Evolutionary conservation across 331 rosid genomes (phyloP), one percentile per base, ranked within the genome.

Genomic region (Acacia pycnantha): DNA sequence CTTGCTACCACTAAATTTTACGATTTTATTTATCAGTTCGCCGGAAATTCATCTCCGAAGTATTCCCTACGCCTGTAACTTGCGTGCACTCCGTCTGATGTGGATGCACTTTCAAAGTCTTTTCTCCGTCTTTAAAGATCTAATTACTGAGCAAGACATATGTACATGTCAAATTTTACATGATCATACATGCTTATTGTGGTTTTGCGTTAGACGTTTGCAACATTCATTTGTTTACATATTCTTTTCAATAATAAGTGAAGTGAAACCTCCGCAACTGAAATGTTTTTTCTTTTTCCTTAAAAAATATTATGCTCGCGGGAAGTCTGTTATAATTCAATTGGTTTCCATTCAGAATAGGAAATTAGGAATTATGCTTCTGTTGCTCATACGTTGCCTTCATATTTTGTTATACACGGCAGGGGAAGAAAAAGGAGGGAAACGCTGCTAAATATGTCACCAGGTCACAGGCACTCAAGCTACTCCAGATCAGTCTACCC

Each of bases 361-460:
- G 37, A 70, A 22, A 22, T 37, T 22, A 44, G 16, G 37, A 70
- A 22, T 29, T n/a, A 24, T 21, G 11, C 12, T 54, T 54, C 3
- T 21, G 50, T 21, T 40, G 50, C 50, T 69, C 31, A 21, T 41
- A 51, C 2, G 27, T 70, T 43, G 54, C 53, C 16, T 70, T 44
- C 53, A n/a, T 72, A n/a, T 18, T 46, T 5, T 51, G 19, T 19
- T n/a, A 26, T 48, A 9, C 43, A 2, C 56, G 37, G n/a, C 88
- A 95, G 97, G 97, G 99, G 44, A 87, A 95, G 97, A 95, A 95
- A 29, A 93, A 93, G 90, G 99, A 95, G 75, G 98, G 99, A 9
- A 93, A 93, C 81, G 99, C 98, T 2, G 98, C 99, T 0, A 92
- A 90, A 76, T 95, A 84, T 84, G 85, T 93, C 37, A 95, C 91